Percentiles rank a stretch among this genome's conserved stretches.
These are phyloP conservation scores for Eutrema heterophyllum DNA, from an alignment of 345 rosid species.

Conservation along the genomic window DNA sequence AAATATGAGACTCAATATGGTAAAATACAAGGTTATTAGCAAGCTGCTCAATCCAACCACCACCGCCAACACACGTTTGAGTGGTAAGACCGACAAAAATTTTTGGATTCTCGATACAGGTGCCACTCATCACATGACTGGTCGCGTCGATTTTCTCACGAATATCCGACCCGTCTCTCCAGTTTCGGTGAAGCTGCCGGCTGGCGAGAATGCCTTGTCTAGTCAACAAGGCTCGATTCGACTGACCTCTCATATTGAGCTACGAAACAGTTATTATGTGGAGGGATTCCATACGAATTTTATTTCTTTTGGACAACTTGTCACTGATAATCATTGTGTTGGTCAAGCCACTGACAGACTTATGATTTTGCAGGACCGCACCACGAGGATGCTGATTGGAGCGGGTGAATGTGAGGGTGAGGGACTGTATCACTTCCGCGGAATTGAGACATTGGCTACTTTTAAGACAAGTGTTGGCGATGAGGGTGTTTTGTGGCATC, in stretches of 20 bases:
- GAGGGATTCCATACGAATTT: neutral
- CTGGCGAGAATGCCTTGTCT: neutral
- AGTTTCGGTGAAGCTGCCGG: neutral
- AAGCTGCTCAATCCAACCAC: neutral
- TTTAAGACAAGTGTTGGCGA: neutral
- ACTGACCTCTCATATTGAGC: neutral
- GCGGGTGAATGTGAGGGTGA: neutral
- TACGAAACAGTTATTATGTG: neutral
- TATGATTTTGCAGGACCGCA: neutral
- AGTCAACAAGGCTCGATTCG: neutral
- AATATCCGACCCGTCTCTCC: neutral
- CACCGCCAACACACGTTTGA: neutral
- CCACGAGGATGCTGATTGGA: neutral
- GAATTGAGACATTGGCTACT: neutral
- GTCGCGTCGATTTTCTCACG: fast-evolving
- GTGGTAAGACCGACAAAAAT: neutral
- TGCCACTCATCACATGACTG: neutral
- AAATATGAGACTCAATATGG: too few species aligned
- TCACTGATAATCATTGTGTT: neutral
- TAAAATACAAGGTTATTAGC: too few species aligned
- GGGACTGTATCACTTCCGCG: neutral
- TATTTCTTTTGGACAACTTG: neutral
- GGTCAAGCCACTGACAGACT: neutral
- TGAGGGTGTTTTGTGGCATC: neutral
- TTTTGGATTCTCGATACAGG: neutral